Conservation (phyloP, 805 yeast genomes). For the Cyberlindnera mississippiensis region DNA sequence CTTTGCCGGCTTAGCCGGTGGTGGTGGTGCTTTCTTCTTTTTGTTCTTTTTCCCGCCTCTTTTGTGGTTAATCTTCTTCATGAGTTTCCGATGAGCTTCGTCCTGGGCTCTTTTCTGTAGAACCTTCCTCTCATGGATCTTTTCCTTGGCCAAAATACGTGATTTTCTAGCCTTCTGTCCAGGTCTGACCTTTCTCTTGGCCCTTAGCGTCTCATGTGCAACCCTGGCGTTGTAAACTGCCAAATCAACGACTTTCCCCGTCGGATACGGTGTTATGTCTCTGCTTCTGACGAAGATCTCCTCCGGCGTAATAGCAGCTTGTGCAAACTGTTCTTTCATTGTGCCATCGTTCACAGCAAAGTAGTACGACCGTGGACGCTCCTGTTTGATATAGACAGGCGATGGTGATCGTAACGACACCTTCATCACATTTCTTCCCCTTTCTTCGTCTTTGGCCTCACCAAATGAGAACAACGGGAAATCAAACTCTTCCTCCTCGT, state of each 20-base stretch:
- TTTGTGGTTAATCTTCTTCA: constrained; percentile 22
- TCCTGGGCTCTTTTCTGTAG: constrained; percentile 10
- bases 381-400: constrained; percentile 19
- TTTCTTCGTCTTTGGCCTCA: constrained; percentile 4
- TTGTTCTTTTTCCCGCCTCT: constrained; percentile 27
- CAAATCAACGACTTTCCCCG: constrained; percentile 18
- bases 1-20: constrained; percentile 14
- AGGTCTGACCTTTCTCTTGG: constrained; percentile 19
- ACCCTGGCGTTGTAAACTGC: constrained; percentile 15
- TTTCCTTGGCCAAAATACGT: constrained; percentile 11
- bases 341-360: constrained; percentile 12
- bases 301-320: constrained; percentile 19
- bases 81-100: constrained; percentile 16
- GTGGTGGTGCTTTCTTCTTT: constrained; percentile 9
- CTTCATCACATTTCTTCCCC: constrained; percentile 13
- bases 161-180: constrained; percentile 26
- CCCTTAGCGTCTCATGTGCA: constrained; percentile 10
- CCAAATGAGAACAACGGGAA: constrained; percentile 29
- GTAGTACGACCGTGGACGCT: constrained; percentile 25
- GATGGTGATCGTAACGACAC: constrained; percentile 26
- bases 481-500: constrained; percentile 24
- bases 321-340: constrained; percentile 8
- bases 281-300: constrained; percentile 8
- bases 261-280: constrained; percentile 3
- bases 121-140: constrained; percentile 11